Evolutionary conservation across 805 yeast species (phyloP).

Genomic region (Yarrowia keelungensis): DNA sequence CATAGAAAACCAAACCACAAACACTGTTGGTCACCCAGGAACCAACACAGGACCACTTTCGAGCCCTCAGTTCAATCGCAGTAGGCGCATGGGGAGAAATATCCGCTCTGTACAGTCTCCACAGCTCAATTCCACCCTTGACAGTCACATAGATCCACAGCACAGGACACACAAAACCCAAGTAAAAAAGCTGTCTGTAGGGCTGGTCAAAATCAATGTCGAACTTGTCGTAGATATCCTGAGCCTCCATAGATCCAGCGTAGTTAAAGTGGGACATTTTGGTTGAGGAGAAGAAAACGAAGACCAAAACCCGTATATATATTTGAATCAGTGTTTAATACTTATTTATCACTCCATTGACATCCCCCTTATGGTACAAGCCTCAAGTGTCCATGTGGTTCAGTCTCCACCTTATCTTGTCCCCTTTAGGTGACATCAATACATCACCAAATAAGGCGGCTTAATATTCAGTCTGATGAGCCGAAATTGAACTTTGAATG

Average conservation of each 20-base stretch:
- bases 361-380: neutral
- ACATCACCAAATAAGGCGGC: neutral
- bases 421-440: neutral
- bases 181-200: neutral
- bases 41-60: neutral
- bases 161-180: neutral
- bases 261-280: conserved; percentile 5
- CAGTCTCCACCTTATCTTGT: neutral
- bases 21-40: neutral
- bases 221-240: conserved; percentile 15
- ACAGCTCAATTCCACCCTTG: neutral
- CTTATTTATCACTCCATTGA: neutral
- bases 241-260: conserved; percentile 19
- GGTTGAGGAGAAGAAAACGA: neutral
- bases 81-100: conserved; percentile 13
- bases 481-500: conserved; percentile 1
- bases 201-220: conserved; percentile 14
- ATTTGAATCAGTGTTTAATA: too few relatives aligned
- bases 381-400: neutral
- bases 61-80: neutral
- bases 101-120: neutral
- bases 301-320: neutral
- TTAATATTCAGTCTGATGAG: neutral
- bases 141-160: neutral
- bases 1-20: conserved; percentile 12